These are phyloP conservation scores for Isatis tinctoria DNA, from an alignment of 345 rosid species.

Conservation along the genomic window DNA sequence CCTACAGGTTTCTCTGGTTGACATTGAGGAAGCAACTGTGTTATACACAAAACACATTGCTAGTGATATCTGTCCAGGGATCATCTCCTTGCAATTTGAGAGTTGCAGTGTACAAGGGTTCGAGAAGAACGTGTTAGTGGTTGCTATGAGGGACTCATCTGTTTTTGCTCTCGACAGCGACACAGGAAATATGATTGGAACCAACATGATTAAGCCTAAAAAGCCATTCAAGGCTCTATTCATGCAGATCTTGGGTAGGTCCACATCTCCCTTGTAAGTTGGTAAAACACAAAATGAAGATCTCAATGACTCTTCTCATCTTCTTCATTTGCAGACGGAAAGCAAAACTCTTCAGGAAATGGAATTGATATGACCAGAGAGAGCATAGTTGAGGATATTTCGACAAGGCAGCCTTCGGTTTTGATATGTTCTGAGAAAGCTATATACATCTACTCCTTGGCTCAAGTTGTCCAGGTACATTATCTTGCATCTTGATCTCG, in stretches of 20 bases:
- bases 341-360: conserved; percentile 38
- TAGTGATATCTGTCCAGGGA: conserved; percentile 61
- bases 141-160: conserved; percentile 81
- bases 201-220: conserved; percentile 62
- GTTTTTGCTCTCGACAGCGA: conserved; percentile 67
- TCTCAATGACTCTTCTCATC: conserved; percentile 1
- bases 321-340: conserved; percentile 43
- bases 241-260: conserved; percentile 71
- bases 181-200: conserved; percentile 61
- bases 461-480: conserved; percentile 48
- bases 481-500: not conserved
- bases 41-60: conserved; percentile 57
- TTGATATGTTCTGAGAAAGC: conserved; percentile 87
- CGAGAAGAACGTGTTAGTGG: conserved; percentile 71
- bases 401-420: conserved; percentile 47
- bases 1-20: conserved; percentile 66
- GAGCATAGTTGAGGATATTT: conserved; percentile 41
- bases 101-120: conserved; percentile 67
- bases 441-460: conserved; percentile 64
- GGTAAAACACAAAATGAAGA: not conserved
- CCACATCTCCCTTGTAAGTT: not conserved
- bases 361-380: conserved; percentile 32
- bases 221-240: conserved; percentile 76
- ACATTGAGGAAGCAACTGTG: conserved; percentile 48
- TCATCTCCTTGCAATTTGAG: conserved; percentile 62